Conservation (phyloP, 176 grass and related monocot species). For the Stipa capillata region DNA sequence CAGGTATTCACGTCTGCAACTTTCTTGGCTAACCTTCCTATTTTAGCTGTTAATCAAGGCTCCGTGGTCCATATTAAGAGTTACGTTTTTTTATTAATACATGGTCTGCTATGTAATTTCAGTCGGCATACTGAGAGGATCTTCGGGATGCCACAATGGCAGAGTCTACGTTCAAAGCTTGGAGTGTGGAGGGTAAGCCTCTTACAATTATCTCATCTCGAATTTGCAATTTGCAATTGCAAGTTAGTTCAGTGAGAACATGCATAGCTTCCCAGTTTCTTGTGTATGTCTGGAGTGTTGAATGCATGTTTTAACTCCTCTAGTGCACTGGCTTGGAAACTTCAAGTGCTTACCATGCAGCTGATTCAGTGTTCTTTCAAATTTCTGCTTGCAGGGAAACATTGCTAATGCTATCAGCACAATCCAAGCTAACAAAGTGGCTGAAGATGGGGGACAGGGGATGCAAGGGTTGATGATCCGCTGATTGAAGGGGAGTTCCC, state of each 20-base stretch:
- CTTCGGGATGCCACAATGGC: slow-evolving; percentile 77
- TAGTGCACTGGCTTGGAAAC: background rate
- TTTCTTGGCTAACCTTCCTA: background rate
- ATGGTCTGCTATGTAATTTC: slow-evolving; percentile 8
- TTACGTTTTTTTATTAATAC: background rate
- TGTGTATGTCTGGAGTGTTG: background rate
- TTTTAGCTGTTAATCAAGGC: background rate
- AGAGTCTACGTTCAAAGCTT: slow-evolving; percentile 75
- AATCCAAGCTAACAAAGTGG: slow-evolving; percentile 79
- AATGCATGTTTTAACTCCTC: no score
- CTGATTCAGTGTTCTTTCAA: slow-evolving; percentile 7
- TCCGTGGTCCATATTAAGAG: background rate
- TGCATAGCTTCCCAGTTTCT: background rate
- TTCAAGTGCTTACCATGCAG: background rate
- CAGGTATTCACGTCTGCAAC: slow-evolving; percentile 33
- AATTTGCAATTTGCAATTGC: background rate
- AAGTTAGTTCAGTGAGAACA: background rate
- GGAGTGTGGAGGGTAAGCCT: slow-evolving; percentile 73
- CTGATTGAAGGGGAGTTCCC: background rate
- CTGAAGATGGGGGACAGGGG: slow-evolving; percentile 59
- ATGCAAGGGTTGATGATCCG: slow-evolving; percentile 54
- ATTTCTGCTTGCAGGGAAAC: slow-evolving; percentile 50
- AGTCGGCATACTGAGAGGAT: slow-evolving; percentile 68
- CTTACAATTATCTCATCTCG: background rate
- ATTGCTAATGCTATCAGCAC: slow-evolving; percentile 75